phyloP scores from a whole-genome alignment of 2,329 filamentous ascomycete species.

The Phialophora expanda region DNA sequence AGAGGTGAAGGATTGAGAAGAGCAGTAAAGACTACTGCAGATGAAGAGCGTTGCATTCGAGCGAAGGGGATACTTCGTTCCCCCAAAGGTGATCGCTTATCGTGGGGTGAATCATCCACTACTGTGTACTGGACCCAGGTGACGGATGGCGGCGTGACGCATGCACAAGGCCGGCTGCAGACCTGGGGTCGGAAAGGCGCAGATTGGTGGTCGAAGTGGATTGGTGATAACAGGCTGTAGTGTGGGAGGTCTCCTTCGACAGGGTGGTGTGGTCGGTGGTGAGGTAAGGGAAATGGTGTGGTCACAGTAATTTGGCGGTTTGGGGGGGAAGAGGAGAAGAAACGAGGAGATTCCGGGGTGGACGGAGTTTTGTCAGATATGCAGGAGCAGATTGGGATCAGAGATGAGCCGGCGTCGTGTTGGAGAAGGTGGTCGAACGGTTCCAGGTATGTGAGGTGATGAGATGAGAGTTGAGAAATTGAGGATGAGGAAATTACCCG shows the following conservation, averaged over 20 bases:
- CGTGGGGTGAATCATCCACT: conserved; percentile 38
- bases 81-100: conserved; percentile 39
- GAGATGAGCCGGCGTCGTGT: conserved; percentile 24
- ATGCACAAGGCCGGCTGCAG: conserved; percentile 22
- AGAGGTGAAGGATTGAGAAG: conserved; percentile 37
- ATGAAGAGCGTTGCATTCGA: conserved; percentile 41
- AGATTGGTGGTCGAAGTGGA: conserved; percentile 28
- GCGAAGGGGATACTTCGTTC: conserved; percentile 32
- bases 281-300: conserved; percentile 29
- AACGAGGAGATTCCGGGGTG: conserved; percentile 24
- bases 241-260: conserved; percentile 25
- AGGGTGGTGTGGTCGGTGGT: conserved; percentile 24
- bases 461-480: conserved; percentile 15
- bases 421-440: conserved; percentile 17
- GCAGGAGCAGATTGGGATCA: conserved; percentile 24
- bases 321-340: conserved; percentile 21
- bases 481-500: conserved; percentile 31
- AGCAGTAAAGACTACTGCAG: conserved; percentile 40
- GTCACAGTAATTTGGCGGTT: conserved; percentile 31
- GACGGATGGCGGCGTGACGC: conserved; percentile 31
- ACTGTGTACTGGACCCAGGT: conserved; percentile 7
- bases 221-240: conserved; percentile 21
- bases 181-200: conserved; percentile 33
- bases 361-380: conserved; percentile 22
- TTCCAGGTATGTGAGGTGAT: conserved; percentile 9